Percentiles rank a stretch among this genome's conserved stretches.
Conservation (phyloP, 345 rosid species). For the Zanthoxylum bungeanum region DNA sequence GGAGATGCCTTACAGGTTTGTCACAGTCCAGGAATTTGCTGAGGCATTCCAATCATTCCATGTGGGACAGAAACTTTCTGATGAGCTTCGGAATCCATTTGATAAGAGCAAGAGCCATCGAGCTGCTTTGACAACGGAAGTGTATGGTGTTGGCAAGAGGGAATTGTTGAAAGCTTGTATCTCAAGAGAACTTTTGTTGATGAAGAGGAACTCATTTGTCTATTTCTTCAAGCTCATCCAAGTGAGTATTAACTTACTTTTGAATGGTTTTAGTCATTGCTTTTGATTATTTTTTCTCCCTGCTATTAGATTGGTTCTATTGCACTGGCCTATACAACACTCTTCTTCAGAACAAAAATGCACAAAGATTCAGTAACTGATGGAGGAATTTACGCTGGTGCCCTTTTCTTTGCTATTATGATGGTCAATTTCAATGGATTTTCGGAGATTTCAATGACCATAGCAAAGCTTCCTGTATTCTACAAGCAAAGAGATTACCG, state of each 20-base stretch:
- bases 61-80: constrained; percentile 42
- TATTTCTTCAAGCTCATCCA: constrained; percentile 62
- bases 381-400: constrained; percentile 58
- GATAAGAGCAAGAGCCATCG: constrained; percentile 64
- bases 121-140: constrained; percentile 58
- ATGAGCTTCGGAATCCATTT: constrained; percentile 55
- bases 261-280: not conserved
- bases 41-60: constrained; percentile 66
- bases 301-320: constrained; percentile 34
- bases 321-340: constrained; percentile 42
- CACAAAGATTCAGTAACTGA: constrained; percentile 31
- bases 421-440: constrained; percentile 60
- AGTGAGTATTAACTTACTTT: constrained; percentile 26
- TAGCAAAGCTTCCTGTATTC: constrained; percentile 77
- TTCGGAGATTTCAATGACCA: constrained; percentile 71
- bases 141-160: constrained; percentile 51
- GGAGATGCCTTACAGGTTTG: constrained; percentile 59
- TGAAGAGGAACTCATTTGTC: constrained; percentile 76
- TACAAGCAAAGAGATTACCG: constrained; percentile 78
- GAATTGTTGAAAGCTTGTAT: constrained; percentile 59
- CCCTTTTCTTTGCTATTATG: constrained; percentile 51
- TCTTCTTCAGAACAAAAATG: constrained; percentile 63
- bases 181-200: constrained; percentile 63
- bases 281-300: constrained; percentile 4
- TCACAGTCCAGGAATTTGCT: constrained; percentile 55